Base-by-base conservation (phyloP, 2,329 filamentous ascomycete genomes). In the Aureobasidium sp. region DNA sequence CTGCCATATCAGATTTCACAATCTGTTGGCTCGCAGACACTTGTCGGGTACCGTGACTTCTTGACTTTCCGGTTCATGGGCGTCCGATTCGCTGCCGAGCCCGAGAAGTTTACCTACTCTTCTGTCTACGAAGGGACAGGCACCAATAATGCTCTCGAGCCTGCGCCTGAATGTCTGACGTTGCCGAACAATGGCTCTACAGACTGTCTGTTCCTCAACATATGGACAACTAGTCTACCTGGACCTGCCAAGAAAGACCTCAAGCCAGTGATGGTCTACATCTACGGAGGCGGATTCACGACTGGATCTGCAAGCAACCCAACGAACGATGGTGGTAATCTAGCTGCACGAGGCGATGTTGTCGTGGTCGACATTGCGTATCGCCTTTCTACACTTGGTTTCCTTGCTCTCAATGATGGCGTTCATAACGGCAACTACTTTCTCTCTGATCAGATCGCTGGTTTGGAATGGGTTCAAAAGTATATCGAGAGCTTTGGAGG, bases 381-480 rank as follows among this genome's bases (percentile, higher is more conserved):
- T 66, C 68, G 72, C n/a, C 66, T 74, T 3, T 68, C 66, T 17
- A 71, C 71, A 4, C 67, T 75, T 14, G 73, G 73, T 3, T 71
- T 73, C 62, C 67, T 75, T 6, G 69, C 72, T 31, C 50, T 74
- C 9, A 64, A 69, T n/a, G 70, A 80, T 64, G 75, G 77, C 17
- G 68, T 73, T 3, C 75, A 77, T 2, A 77, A 77, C 19, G 79
- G 79, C 31, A 82, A 82, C 61, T 80, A 76, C 57, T 79, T 78
- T 5, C 69, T 83, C 1, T 74, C 73, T 5, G 80, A 82, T 66
- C 77, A 80, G 65, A 76, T 79, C 56, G 75, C 75, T 27, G 80
- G 78, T 0, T 70, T 82, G 7, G 76, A 80, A 42, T 64, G 65
- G 63, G 48, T 64, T 4, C 62, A 66, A 15, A 58, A 62, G 42